Base-by-base conservation (phyloP, 306 rosid genomes). In the Carpinus fangiana region DNA sequence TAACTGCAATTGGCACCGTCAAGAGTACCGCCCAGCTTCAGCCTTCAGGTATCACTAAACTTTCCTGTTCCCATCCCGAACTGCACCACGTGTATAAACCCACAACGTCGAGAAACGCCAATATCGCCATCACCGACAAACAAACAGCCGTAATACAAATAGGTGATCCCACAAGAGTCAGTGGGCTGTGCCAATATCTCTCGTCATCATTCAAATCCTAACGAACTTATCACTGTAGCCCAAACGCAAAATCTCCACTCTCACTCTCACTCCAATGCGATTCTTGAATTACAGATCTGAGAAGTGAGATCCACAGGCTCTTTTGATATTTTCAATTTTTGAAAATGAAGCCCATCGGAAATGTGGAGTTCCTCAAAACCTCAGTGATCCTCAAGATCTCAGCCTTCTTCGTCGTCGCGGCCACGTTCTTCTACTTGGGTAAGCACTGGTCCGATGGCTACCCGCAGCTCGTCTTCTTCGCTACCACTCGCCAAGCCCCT, bases 391-490 rank as follows among this genome's bases (percentile, higher is more conserved):
- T 90, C 43, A 90, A 90, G 79, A 74, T 91, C 86, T 82, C 78
- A 0, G 88, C 81, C 41, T 82, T 89, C 45, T 41, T 84, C 72
- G 60, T 93, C 69, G 70, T 95, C 7, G 74, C 89, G 1, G 47
- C 76, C 67, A 85, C 96, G 7, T 90, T 89, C 87, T 91, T 91
- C 81, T 93, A 88, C 90, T 76, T 92, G 1, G 99, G 99, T 0
- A 87, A 90, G 73, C 92, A 90, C 76, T 90, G 90, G 90, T 86
- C 97, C 76, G 89, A 88, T 64, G 89, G 90, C 17, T 68, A 83
- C 80, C 90, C 81, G 74, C 99, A 91, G 77, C 97, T 93, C 81
- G 64, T 93, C 79, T 91, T 90, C 92, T 90, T 88, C 90, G 53
- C 86, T 65, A 14, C 82, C 72, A 34, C 85, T 0, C 12, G 21